Base-by-base conservation (phyloP, 2,329 filamentous ascomycete genomes). In the Penicillium sp. region DNA sequence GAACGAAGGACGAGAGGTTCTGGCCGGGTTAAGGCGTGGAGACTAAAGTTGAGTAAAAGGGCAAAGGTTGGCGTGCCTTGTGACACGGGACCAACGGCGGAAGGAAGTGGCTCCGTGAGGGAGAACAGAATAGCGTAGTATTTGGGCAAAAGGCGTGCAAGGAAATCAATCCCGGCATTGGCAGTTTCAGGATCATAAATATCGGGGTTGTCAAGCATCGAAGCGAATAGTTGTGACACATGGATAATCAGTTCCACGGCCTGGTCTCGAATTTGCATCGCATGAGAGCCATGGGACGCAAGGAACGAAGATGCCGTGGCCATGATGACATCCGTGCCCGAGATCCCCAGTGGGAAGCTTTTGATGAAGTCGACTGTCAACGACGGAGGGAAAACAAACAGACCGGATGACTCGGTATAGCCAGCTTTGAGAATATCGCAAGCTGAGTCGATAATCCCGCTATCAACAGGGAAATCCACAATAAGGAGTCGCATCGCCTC, bases 1-100 rank as follows among this genome's bases (percentile, higher is more conserved):
- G 77, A 76, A 19, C 77, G 77, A n/a, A 79, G 74, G n/a, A 78
- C 76, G 14, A 80, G 69, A 10, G 77, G 76, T 37, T 80, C 78
- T 0, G 74, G 69, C 10, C 76, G 70, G 44, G 72, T 72, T 37
- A 79, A 65, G 16, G 74, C 69, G 21, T 72, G 60, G n/a, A 78
- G 69, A 4, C 73, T 75, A 56, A 79, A 76, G 24, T 76, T 71
- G 13, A 79, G 58, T 10, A 78, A 68, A 3, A 73, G 68, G 14
- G 65, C 67, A 14, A 76, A 65, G 4, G 73, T 65, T 1, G 71
- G 67, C 6, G 67, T 68, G 14, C 64, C 60, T 21, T 70, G 60
- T 6, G 58, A 53, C 4, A 26, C 35, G 9, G 55, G 24, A 7
- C 50, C 49, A 22, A 54, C 54, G 16, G 39, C 39, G 27, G 59